Evolutionary conservation across 352 stramenopile genomes (phyloP), one percentile per base, ranked within the genome.

Genomic region (Blastocystis sp.): DNA sequence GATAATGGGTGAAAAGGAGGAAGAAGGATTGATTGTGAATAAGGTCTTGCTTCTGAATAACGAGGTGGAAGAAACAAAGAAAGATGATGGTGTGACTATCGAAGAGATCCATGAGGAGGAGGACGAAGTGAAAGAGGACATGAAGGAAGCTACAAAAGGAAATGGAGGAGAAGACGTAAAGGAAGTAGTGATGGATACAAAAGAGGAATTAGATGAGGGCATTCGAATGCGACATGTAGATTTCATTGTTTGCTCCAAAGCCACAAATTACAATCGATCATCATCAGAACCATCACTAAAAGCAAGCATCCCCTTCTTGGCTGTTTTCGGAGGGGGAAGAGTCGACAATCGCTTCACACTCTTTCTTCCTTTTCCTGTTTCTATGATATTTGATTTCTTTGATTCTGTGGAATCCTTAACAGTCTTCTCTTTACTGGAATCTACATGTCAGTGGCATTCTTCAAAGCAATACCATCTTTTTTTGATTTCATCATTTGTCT

Each of bases 61-160:
- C 32, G 57, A 66, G 57, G 11, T 21, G 12, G 6, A 66, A 66
- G 14, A 66, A 29, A 21, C 11, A 9, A 73, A 73, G 61, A 39
- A 39, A n/a, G 32, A 49, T 7, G 61, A 73, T 49, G 12, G 51
- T 21, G 24, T 73, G n/a, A 73, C n/a, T 9, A 73, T 73, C 24
- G 61, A 73, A 73, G 61, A 73, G 61, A 73, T 73, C 32, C 19
- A 39, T n/a, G 61, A 73, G n/a, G 24, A 73, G n/a, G 32, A n/a
- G n/a, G n/a, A n/a, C n/a, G n/a, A n/a, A n/a, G n/a, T n/a, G n/a
- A n/a, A n/a, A n/a, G n/a, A n/a, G 39, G 58, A 32, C 29, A 32
- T n/a, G 39, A 32, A 32, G n/a, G 52, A n/a, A 58, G n/a, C n/a
- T n/a, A 58, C 16, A 58, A 58, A n/a, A 58, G n/a, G 51, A 58